phyloP scores from a whole-genome alignment of 805 yeast genomes.

The Kodamaea lidongshanica region DNA sequence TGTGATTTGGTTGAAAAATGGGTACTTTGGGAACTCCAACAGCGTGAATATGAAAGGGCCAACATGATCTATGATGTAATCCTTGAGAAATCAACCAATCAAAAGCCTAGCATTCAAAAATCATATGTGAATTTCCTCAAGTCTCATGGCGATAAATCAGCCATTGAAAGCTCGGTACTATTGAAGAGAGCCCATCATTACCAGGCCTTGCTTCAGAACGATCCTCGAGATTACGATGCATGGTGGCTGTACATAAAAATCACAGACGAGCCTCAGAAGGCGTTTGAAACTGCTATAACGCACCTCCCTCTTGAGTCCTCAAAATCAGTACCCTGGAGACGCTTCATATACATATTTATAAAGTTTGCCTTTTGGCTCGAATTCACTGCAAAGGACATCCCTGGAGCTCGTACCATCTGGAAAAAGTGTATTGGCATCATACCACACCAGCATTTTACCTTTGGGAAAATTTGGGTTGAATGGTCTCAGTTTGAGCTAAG shows the following conservation, averaged over 20 bases:
- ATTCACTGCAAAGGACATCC: slow-evolving; percentile 34
- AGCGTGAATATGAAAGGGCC: slow-evolving; percentile 58
- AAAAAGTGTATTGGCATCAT: slow-evolving; percentile 40
- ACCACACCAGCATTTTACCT: slow-evolving; percentile 58
- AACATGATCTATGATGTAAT: slow-evolving; percentile 52
- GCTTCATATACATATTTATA: slow-evolving; percentile 68
- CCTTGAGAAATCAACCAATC: slow-evolving; percentile 22
- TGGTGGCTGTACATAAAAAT: slow-evolving; percentile 77
- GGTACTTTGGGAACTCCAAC: slow-evolving; percentile 66
- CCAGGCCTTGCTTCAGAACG: slow-evolving; percentile 38
- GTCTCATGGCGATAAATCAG: slow-evolving; percentile 50
- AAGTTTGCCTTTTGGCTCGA: slow-evolving; percentile 61
- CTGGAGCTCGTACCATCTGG: slow-evolving; percentile 47
- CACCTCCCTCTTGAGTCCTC: slow-evolving; percentile 27
- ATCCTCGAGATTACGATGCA: slow-evolving; percentile 59
- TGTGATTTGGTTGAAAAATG: slow-evolving; percentile 44
- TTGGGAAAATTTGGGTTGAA: slow-evolving; percentile 67
- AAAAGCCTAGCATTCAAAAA: slow-evolving; percentile 29
- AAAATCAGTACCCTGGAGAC: slow-evolving; percentile 49
- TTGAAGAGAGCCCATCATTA: slow-evolving; percentile 52
- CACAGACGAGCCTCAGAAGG: slow-evolving; percentile 31
- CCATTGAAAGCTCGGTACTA: slow-evolving; percentile 48
- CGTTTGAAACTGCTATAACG: slow-evolving; percentile 41
- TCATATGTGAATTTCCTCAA: slow-evolving; percentile 55
- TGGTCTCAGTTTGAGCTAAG: slow-evolving; percentile 72